Evolutionary conservation across 2,329 filamentous ascomycete species (phyloP).

Genomic region (Venturiaceae sp.): DNA sequence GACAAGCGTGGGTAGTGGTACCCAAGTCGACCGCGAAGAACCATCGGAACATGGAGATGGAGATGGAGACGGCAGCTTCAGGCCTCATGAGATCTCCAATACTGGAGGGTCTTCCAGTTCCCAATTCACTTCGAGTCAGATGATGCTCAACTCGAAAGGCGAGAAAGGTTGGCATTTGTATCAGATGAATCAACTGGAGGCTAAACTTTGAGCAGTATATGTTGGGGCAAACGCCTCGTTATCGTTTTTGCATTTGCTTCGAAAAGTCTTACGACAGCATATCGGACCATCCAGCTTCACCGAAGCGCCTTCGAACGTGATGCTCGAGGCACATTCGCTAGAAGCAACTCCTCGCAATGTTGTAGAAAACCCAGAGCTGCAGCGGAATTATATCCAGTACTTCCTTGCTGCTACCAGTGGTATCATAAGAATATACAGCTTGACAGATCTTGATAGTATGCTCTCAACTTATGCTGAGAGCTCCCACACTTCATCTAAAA

Average conservation of each 20-base stretch:
- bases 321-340: conserved; percentile 40
- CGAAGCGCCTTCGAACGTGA: conserved; percentile 40
- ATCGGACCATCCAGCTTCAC: conserved; percentile 47
- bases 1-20: not conserved
- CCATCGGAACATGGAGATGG: conserved; percentile 4
- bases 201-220: conserved; percentile 26
- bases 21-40: conserved; percentile 8
- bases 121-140: conserved; percentile 21
- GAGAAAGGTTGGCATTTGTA: conserved; percentile 33
- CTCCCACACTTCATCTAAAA: not conserved
- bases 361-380: conserved; percentile 22
- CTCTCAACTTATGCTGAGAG: too few species aligned
- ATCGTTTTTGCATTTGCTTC: conserved; percentile 46
- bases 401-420: conserved; percentile 16
- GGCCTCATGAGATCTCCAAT: too few species aligned
- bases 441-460: not conserved
- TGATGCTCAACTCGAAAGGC: conserved; percentile 43
- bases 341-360: conserved; percentile 17
- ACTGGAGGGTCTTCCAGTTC: not conserved
- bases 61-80: conserved; percentile 1
- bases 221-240: conserved; percentile 42
- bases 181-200: not conserved
- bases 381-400: conserved; percentile 20
- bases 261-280: conserved; percentile 36
- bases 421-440: not conserved